Evolutionary conservation across 106 monocot species (phyloP).

Genomic region (Dendrobium officinale): DNA sequence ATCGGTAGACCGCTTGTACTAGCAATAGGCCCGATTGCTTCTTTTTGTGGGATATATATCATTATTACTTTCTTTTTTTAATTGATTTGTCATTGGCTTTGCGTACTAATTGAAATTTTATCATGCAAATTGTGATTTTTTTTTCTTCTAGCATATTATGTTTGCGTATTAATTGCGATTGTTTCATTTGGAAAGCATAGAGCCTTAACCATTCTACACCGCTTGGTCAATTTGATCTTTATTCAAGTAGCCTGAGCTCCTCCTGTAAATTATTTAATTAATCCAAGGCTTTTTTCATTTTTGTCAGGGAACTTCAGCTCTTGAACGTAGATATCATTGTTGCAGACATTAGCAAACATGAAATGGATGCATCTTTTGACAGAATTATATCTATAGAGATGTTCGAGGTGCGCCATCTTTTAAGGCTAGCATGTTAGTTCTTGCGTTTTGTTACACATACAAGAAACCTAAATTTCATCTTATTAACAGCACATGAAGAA

Average conservation of each 20-base stretch:
- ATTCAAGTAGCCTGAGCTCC: background rate
- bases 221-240: background rate
- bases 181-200: background rate
- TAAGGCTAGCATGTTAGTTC: background rate
- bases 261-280: background rate
- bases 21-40: no score
- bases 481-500: conserved; percentile 92
- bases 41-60: no score
- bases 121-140: background rate
- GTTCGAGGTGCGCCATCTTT: conserved; percentile 61
- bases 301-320: conserved; percentile 52
- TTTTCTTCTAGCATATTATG: background rate
- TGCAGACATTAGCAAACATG: conserved; percentile 82
- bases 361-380: conserved; percentile 85
- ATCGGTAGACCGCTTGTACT: no score
- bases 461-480: background rate
- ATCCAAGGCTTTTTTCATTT: background rate
- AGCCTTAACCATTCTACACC: no score
- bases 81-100: no score
- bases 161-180: no score
- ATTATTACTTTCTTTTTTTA: no score
- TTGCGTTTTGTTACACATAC: background rate
- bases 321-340: conserved; percentile 76
- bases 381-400: conserved; percentile 93
- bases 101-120: no score